A percentile compares a stretch with the other conserved stretches of the same genome.
phyloP scores from a whole-genome alignment of 2,329 filamentous ascomycete species.

The Colletotrichum euphorbiae region DNA sequence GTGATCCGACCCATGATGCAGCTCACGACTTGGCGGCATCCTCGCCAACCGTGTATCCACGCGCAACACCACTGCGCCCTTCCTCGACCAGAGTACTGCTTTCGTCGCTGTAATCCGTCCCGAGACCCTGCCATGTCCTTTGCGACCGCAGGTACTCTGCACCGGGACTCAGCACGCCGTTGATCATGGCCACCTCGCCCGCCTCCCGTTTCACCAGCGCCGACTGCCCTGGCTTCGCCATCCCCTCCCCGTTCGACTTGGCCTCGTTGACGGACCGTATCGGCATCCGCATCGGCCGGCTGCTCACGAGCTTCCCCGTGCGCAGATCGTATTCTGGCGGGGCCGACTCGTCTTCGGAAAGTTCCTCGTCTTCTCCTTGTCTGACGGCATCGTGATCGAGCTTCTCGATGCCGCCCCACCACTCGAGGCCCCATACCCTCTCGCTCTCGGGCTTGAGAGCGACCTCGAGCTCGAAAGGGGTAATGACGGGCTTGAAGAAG shows the following conservation, averaged over 20 bases:
- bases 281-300: conserved; percentile 76
- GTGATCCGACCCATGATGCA: not conserved
- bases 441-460: conserved; percentile 80
- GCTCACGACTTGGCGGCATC: conserved; percentile 44
- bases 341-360: conserved; percentile 75
- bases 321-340: conserved; percentile 93
- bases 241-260: conserved; percentile 41
- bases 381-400: conserved; percentile 59
- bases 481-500: conserved; percentile 90
- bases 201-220: conserved; percentile 71
- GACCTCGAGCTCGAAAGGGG: conserved; percentile 91
- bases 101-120: conserved; percentile 80
- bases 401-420: conserved; percentile 87
- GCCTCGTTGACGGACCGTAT: conserved; percentile 39
- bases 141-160: conserved; percentile 87
- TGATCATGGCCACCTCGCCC: conserved; percentile 82
- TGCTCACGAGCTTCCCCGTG: conserved; percentile 85
- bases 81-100: conserved; percentile 81
- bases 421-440: conserved; percentile 86
- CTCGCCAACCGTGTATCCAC: conserved; percentile 85
- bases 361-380: conserved; percentile 33
- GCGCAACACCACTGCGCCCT: conserved; percentile 85
- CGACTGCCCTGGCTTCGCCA: conserved; percentile 39
- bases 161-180: conserved; percentile 88
- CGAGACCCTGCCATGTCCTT: conserved; percentile 91